phyloP scores from a whole-genome alignment of 2,329 filamentous ascomycete genomes.

The Berkeleyomyces rouxiae region DNA sequence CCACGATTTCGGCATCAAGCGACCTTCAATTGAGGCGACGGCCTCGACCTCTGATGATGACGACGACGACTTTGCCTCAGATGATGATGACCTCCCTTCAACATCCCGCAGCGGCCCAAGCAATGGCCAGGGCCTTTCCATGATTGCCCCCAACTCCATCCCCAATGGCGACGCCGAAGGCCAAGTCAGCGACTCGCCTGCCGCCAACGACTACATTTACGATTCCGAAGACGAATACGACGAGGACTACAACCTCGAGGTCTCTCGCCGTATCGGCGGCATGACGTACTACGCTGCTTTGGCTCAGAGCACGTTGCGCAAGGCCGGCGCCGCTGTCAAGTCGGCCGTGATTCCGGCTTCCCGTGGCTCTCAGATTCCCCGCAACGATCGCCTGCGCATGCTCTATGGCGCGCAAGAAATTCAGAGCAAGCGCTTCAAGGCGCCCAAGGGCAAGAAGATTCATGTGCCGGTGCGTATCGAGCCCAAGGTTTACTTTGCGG shows the following conservation, averaged over 20 bases:
- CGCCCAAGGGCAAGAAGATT: constrained; percentile 74
- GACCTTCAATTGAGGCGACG: constrained; percentile 39
- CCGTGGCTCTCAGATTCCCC: constrained; percentile 37
- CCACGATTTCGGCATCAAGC: constrained; percentile 79
- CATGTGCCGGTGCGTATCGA: constrained; percentile 92
- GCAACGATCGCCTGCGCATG: constrained; percentile 35
- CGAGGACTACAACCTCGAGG: constrained; percentile 57
- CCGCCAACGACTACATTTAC: constrained; percentile 59
- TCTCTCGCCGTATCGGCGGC: constrained; percentile 60
- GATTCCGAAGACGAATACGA: constrained; percentile 71
- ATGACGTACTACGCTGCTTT: constrained; percentile 54
- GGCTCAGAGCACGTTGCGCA: constrained; percentile 7
- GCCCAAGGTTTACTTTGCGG: constrained; percentile 94
- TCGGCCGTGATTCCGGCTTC: constrained; percentile 34
- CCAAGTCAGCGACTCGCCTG: constrained; percentile 49
- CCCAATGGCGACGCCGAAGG: constrained; percentile 54
- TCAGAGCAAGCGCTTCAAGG: constrained; percentile 45
- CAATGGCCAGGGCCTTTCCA: not conserved
- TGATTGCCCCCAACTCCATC: constrained; percentile 22
- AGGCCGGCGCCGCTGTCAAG: constrained; percentile 3
- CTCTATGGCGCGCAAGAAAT: constrained; percentile 40
- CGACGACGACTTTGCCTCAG: constrained; percentile 53
- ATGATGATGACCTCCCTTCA: constrained; percentile 35
- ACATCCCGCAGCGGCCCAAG: not conserved
- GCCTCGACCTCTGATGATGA: constrained; percentile 61